Base-by-base conservation (phyloP, 2,329 filamentous ascomycete species). In the Pseudogymnoascus sp. region DNA sequence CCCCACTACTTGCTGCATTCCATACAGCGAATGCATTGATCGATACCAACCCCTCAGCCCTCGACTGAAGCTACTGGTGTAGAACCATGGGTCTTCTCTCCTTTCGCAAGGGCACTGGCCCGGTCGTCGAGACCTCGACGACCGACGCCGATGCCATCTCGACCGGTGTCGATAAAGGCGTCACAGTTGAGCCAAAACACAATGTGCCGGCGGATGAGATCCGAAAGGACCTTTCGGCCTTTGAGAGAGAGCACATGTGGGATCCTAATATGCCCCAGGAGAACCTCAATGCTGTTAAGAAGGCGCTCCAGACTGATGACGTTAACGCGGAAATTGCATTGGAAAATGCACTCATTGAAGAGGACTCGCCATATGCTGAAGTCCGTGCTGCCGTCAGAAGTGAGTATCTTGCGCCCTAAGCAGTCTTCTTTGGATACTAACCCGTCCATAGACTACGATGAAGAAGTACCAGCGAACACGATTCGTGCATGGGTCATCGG, bases 361-460 rank as follows among this genome's bases (percentile, higher is more conserved):
- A 85, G 64, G 77, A 86, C 71, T 88, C 86, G 2, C 86, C 86
- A 0, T 89, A 88, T 69, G 82, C 85, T 28, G 86, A 89, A 73
- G 66, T 73, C 64, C 66, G 69, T 66, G 84, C 86, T 35, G 85
- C 86, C 7, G 85, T 88, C 2, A 78, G 78, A 62, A 87, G 87
- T 71, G 84, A 83, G 36, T 44, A 15, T 3, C 42, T 23, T 78
- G 87, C 47, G 85, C 85, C 8, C 81, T 84, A 63, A 79, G 77
- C 8, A 87, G 85, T 66, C 17, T 50, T 62, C 19, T 67, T 68
- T 38, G 15, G 8, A 57, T 65, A 62, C 31, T 67, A 65, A 64
- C 44, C 62, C 63, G 19, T 68, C 65, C 19, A 62, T 64, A 11
- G 59, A 66, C 33, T 84, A 82, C 66, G 86, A 88, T 69, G 81